Percentiles rank a stretch among this genome's conserved stretches.
phyloP scores from a whole-genome alignment of 805 yeast genomes.

The Cephaloascus fragrans region DNA sequence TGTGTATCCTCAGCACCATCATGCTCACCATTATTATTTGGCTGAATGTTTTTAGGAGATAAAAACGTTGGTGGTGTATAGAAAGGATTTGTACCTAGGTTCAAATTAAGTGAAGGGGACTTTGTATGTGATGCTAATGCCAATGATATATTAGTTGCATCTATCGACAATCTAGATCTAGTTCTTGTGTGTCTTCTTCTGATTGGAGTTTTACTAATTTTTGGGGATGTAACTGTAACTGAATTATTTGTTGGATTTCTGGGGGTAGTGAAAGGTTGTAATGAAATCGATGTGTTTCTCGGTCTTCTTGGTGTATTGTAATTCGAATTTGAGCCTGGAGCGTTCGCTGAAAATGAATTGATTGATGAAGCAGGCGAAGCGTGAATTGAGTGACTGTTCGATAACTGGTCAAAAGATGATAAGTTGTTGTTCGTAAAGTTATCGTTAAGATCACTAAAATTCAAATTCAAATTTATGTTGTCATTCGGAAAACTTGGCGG shows the following conservation, averaged over 20 bases:
- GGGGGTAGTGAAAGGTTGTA: constrained; percentile 13
- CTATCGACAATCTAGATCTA: constrained; percentile 27
- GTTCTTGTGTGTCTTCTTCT: constrained; percentile 28
- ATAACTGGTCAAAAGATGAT: constrained; percentile 16
- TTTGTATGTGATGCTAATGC: constrained; percentile 8
- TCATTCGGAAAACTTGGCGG: background rate
- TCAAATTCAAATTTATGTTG: background rate
- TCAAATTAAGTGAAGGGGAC: constrained; percentile 19
- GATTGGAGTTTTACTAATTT: constrained; percentile 13
- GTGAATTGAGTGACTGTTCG: constrained; percentile 9
- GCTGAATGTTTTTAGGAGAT: constrained; percentile 33
- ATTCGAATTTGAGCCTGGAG: background rate
- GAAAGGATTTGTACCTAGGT: constrained; percentile 34
- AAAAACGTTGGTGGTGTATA: constrained; percentile 34
- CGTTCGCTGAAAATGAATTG: background rate
- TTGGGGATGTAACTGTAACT: constrained; percentile 7
- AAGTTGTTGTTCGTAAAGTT: constrained; percentile 21
- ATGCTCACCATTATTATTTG: no score
- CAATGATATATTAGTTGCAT: constrained; percentile 12
- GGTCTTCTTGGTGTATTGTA: constrained; percentile 24
- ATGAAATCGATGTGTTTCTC: constrained; percentile 23
- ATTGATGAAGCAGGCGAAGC: constrained; percentile 2
- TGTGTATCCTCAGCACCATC: constrained; percentile 13
- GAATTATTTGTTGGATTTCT: constrained; percentile 13
- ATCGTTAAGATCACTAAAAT: constrained; percentile 5